Evolutionary conservation across 139 green algal species (phyloP), one percentile per base, ranked within the genome.

Genomic region (Yamagishiella unicocca): DNA sequence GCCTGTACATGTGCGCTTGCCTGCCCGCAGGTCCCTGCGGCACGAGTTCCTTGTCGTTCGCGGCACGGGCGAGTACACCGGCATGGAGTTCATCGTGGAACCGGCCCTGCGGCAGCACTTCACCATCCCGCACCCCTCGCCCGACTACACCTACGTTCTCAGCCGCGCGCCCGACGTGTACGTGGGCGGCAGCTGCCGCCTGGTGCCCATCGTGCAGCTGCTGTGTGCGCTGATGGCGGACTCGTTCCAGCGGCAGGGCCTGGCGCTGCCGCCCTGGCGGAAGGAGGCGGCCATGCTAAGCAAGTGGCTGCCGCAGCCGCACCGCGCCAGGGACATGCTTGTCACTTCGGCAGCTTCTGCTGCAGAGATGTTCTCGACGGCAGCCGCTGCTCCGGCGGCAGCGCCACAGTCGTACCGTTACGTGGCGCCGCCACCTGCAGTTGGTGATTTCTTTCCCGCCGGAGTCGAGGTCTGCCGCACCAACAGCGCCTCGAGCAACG

Each of bases 21-120:
- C 58, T 31, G 27, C n/a, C 58, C 31, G 14, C 46, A 85, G 79
- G 42, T 45, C 79, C 4, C 79, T 85, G 6, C 79, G 79, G 5
- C 79, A 85, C 79, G 29, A 62, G 42, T 85, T 75, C 58, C 61
- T 85, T 0, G 4, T 85, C 29, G 79, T 90, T 58, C 66, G 53
- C 29, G 82, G 82, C n/a, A 29, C 24, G 2, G 82, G 71, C 35
- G 81, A 90, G 54, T 82, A 71, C 38, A 24, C 2, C 31, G 82
- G 88, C 62, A 71, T 87, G 42, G 89, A 92, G 70, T 88, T 87
- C 58, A 55, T 92, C 42, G 89, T 92, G 27, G 89, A 87, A 66
- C 85, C 87, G 0, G 37, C 46, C 22, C 82, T 92, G 42, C 64
- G 82, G 8, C 74, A 90, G 67, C 89, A 92, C 82, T 92, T 92